Percentiles rank a stretch among this genome's conserved stretches.
These are phyloP conservation scores for Melaleuca quinquenervia DNA, from an alignment of 345 rosid species.

Conservation along the genomic window DNA sequence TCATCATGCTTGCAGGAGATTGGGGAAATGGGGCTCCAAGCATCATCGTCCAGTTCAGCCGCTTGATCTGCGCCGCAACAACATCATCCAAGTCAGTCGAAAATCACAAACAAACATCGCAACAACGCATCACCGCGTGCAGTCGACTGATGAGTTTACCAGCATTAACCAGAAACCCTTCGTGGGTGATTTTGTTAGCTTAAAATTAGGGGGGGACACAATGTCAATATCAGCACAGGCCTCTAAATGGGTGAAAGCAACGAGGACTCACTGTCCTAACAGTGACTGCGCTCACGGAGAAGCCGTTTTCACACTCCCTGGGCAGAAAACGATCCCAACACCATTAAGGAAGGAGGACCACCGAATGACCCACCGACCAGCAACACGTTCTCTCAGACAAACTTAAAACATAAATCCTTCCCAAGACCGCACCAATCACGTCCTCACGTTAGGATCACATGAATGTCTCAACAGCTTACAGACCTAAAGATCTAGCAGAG, in stretches of 20 bases:
- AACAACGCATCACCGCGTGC: background rate
- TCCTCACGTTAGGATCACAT: background rate
- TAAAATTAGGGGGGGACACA: background rate
- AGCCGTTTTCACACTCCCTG: background rate
- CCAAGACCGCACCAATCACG: background rate
- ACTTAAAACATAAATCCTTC: background rate
- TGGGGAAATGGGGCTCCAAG: conserved; percentile 37
- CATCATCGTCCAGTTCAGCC: conserved; percentile 53
- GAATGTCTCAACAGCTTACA: background rate
- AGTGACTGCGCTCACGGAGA: background rate
- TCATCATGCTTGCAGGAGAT: conserved; percentile 18
- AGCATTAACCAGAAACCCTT: background rate
- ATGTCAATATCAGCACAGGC: background rate
- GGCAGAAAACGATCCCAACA: background rate
- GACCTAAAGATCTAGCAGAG: background rate
- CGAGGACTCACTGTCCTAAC: background rate
- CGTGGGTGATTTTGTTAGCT: background rate
- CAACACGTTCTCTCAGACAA: background rate
- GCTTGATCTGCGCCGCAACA: conserved; percentile 22
- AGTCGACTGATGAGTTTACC: background rate
- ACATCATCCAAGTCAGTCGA: background rate
- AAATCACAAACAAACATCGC: background rate
- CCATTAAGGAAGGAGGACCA: background rate
- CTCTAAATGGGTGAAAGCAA: background rate
- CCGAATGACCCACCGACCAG: background rate